These are phyloP conservation scores for Lachnellula cervina DNA, from an alignment of 2,329 filamentous ascomycete genomes.

Conservation along the genomic window DNA sequence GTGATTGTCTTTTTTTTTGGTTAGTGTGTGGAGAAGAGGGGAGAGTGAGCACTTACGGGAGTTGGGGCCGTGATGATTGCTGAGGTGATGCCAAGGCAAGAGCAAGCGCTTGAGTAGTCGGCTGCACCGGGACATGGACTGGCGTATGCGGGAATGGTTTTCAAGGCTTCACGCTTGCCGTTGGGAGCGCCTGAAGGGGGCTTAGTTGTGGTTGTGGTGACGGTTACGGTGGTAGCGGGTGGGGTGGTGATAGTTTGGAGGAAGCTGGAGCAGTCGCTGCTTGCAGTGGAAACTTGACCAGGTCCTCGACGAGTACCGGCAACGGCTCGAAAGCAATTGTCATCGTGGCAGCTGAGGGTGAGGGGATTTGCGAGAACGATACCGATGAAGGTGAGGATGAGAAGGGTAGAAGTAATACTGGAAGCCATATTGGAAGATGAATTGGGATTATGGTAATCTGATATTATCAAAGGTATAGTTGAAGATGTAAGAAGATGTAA, in stretches of 20 bases:
- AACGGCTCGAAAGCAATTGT: constrained; percentile 22
- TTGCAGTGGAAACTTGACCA: constrained; percentile 9
- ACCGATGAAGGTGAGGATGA: constrained; percentile 3
- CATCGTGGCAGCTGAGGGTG: constrained; percentile 7
- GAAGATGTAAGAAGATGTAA: background rate
- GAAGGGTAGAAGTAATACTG: background rate
- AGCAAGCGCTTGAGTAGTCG: constrained; percentile 24
- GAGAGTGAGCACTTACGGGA: constrained; percentile 8
- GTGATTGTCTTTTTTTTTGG: constrained; percentile 10
- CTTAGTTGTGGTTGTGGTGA: constrained; percentile 7
- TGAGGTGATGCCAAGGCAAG: constrained; percentile 20
- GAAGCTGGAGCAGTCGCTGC: constrained; percentile 17
- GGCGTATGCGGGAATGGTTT: constrained; percentile 24
- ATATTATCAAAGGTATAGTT: background rate
- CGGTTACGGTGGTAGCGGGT: constrained; percentile 3
- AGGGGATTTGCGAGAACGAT: background rate
- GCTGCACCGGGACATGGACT: constrained; percentile 13
- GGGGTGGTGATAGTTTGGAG: constrained; percentile 9
- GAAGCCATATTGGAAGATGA: background rate
- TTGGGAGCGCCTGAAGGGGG: background rate
- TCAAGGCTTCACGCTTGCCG: background rate
- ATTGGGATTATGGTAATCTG: background rate
- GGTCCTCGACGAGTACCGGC: constrained; percentile 13
- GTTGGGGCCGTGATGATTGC: constrained; percentile 10
- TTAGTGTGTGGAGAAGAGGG: background rate